Base-by-base conservation (phyloP, 768 basidiomycete genomes). In the Podaxis mareebaensis region DNA sequence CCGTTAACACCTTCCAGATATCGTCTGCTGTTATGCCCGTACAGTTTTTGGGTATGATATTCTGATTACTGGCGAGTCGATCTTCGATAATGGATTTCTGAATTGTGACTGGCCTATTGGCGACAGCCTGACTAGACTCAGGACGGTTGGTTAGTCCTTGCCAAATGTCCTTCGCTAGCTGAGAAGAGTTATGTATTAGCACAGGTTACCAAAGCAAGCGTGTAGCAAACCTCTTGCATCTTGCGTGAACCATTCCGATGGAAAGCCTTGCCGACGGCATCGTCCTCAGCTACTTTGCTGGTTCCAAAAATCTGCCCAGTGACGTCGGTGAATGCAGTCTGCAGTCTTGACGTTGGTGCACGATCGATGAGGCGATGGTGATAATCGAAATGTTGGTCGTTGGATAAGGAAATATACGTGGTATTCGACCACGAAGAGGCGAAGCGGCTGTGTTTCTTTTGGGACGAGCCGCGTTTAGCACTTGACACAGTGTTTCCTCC, bases 291-390 rank as follows among this genome's bases (percentile, higher is more conserved):
- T n/a, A 51, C 22, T 13, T 49, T 46, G 44, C 58, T 49, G 7
- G 46, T 33, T 4, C 46, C 58, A 49, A 59, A 59, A 33, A 59
- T 59, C 46, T 51, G 58, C 17, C 58, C 58, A 15, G 58, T 59
- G 30, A 59, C 58, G 49, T 59, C 58, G 26, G 58, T 49, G 58
- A 59, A 49, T 13, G 58, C 46, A 22, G 48, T 59, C 1, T 49
- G 58, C 15, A 59, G 17, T 10, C n/a, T 49, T 17, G 58, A 59
- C 11, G 58, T 59, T 15, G 58, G 58, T 7, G 46, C 26, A 28
- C 58, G 58, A 22, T 59, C 46, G 36, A 59, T 22, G 44, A 36
- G 15, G 46, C 33, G 46, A 17, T 59, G 58, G 20, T 39, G 46
- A 30, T 59, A 59, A 24, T 59, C 30, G 46, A 59, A 59, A 8